A percentile compares a stretch with the other conserved stretches of the same genome.
These are phyloP conservation scores for Aureobasidium pullulans DNA, from an alignment of 2,329 filamentous ascomycete species.

Conservation along the genomic window DNA sequence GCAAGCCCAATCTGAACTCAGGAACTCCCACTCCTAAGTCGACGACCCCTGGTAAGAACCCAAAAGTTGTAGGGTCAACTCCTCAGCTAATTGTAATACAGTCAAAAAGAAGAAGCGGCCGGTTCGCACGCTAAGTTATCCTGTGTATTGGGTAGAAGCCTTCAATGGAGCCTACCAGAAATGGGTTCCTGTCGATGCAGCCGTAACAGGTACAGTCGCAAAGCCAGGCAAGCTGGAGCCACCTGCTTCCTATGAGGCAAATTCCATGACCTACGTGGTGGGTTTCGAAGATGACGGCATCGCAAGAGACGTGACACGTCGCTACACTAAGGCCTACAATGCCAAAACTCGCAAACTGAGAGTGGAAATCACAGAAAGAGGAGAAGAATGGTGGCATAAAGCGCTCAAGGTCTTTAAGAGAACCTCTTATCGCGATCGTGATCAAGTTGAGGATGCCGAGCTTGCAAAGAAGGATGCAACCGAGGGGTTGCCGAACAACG, in stretches of 20 bases:
- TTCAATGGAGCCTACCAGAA: conserved; percentile 80
- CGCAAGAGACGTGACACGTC: conserved; percentile 75
- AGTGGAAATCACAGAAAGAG: conserved; percentile 60
- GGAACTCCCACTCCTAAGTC: neutral
- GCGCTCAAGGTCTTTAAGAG: conserved; percentile 40
- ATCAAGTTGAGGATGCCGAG: conserved; percentile 77
- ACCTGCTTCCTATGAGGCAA: conserved; percentile 67
- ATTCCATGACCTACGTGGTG: conserved; percentile 74
- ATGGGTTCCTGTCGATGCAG: conserved; percentile 81
- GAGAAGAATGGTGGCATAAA: conserved; percentile 49
- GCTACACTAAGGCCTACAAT: conserved; percentile 83
- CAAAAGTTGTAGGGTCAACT: conserved; percentile 18
- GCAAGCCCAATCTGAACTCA: conserved; percentile 23
- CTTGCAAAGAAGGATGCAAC: conserved; percentile 61
- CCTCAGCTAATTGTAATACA: conserved; percentile 23
- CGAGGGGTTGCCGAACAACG: conserved; percentile 51
- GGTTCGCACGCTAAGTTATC: conserved; percentile 65
- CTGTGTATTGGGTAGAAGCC: conserved; percentile 91
- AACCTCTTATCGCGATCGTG: conserved; percentile 47
- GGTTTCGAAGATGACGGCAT: conserved; percentile 75
- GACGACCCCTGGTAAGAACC: conserved; percentile 16
- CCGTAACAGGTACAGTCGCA: conserved; percentile 73
- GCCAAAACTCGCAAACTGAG: conserved; percentile 78
- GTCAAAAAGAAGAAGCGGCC: conserved; percentile 33
- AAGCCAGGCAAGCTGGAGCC: conserved; percentile 75